These are phyloP conservation scores for Fusarium ambrosium DNA, from an alignment of 2,329 filamentous ascomycete species.

Conservation along the genomic window DNA sequence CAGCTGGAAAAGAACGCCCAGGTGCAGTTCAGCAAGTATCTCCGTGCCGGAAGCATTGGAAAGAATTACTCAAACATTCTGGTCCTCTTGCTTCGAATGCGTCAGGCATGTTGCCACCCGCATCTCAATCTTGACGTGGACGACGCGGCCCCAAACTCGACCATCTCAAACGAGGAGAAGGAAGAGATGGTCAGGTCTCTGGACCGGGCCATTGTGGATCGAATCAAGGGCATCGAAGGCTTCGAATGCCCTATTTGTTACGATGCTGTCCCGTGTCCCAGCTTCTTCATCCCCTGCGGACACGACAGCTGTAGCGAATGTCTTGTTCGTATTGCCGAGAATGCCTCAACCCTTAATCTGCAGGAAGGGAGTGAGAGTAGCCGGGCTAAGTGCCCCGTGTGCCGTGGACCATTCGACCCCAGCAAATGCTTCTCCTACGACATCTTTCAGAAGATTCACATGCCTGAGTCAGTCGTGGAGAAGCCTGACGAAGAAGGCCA, in stretches of 20 bases:
- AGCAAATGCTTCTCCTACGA: conserved; percentile 80
- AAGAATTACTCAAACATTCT: conserved; percentile 82
- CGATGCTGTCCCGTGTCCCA: conserved; percentile 80
- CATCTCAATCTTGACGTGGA: conserved; percentile 52
- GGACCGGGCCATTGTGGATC: conserved; percentile 70
- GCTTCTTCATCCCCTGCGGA: conserved; percentile 86
- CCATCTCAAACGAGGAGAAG: conserved; percentile 63
- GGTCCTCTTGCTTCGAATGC: conserved; percentile 83
- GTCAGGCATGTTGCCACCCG: conserved; percentile 73
- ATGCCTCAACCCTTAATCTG: conserved; percentile 65
- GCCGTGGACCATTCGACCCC: conserved; percentile 75
- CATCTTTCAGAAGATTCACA: conserved; percentile 80
- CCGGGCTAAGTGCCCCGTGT: conserved; percentile 79
- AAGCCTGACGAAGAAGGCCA: conserved; percentile 51
- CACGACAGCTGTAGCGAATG: conserved; percentile 85
- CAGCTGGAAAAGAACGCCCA: conserved; percentile 78
- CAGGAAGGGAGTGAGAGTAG: conserved; percentile 70
- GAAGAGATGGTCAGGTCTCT: conserved; percentile 74
- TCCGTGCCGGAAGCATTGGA: conserved; percentile 76
- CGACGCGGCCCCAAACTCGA: conserved; percentile 53
- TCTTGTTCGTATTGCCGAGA: conserved; percentile 77
- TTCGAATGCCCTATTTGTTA: conserved; percentile 89
- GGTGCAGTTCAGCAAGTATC: conserved; percentile 81
- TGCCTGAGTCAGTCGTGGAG: conserved; percentile 65
- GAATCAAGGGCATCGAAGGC: conserved; percentile 70